Conservation (phyloP, 352 stramenopile genomes). For the Aphanomyces euteiches region DNA sequence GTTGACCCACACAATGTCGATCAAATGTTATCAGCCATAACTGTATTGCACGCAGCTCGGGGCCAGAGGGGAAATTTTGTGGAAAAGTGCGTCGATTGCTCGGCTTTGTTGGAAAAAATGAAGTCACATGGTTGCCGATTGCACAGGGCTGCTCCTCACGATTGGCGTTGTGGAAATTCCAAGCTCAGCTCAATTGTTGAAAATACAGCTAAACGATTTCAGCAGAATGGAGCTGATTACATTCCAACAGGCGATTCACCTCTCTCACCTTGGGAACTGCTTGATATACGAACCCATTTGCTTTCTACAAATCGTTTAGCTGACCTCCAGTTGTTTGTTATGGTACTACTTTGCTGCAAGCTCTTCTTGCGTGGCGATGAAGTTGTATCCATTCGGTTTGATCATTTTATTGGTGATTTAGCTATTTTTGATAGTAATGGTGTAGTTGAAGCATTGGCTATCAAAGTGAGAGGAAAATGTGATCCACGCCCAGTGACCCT, state of each 20-base stretch:
- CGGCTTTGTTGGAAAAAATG: not conserved
- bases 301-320: slow-evolving; percentile 12
- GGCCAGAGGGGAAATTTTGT: not conserved
- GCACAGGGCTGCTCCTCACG: not conserved
- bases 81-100: not conserved
- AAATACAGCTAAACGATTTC: not conserved
- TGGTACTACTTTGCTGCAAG: not conserved
- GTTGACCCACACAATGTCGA: not conserved
- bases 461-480: not conserved
- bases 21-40: not conserved
- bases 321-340: slow-evolving; percentile 6
- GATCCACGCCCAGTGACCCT: not conserved
- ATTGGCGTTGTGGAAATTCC: not conserved
- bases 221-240: not conserved
- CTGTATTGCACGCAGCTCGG: not conserved
- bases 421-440: not conserved
- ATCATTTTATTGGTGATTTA: not conserved
- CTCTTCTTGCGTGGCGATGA: slow-evolving; percentile 3
- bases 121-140: not conserved
- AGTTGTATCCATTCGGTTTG: slow-evolving; percentile 9
- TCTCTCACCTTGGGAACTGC: not conserved
- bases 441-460: slow-evolving; percentile 15
- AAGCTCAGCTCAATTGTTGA: not conserved
- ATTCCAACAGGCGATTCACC: not conserved
- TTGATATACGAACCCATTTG: slow-evolving; percentile 7